Evolutionary conservation across 768 basidiomycete species (phyloP).

Genomic region (Mrakia frigida): DNA sequence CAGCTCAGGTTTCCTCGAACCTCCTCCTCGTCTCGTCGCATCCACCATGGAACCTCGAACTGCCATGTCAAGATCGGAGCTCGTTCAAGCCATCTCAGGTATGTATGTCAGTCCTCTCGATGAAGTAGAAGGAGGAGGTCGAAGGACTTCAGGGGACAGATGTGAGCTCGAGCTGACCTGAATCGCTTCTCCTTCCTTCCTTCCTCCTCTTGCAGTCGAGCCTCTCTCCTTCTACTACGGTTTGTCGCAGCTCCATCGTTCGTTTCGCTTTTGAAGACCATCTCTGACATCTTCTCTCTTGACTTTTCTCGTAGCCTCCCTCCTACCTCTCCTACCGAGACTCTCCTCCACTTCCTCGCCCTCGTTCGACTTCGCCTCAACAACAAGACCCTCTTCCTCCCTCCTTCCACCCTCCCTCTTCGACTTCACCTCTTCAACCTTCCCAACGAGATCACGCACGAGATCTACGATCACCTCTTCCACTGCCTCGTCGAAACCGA

Average conservation of each 20-base stretch:
- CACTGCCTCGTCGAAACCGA: not conserved
- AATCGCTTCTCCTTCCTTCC: not conserved
- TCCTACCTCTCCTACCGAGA: not conserved
- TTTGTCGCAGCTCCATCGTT: not conserved
- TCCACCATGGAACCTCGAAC: too few species aligned
- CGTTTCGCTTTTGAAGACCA: not conserved
- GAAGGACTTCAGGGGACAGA: not conserved
- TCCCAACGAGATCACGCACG: not conserved
- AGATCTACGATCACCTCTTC: not conserved
- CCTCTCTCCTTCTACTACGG: not conserved
- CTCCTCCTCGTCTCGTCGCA: too few species aligned
- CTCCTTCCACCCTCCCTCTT: not conserved
- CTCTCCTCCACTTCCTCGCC: constrained; percentile 1
- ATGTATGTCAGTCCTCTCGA: too few species aligned
- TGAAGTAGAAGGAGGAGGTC: too few species aligned
- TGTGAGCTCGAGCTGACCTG: not conserved
- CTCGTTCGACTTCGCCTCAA: not conserved
- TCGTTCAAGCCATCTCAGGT: too few species aligned
- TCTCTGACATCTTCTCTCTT: not conserved
- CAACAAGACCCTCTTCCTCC: not conserved
- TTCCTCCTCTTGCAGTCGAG: too few species aligned
- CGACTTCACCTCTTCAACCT: not conserved
- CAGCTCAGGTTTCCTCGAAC: too few species aligned
- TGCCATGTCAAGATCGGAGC: too few species aligned
- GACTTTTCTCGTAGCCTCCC: not conserved